Evolutionary conservation across 2,329 filamentous ascomycete genomes (phyloP), one percentile per base, ranked within the genome.

Genomic region (Aspergillus eucalypticola): DNA sequence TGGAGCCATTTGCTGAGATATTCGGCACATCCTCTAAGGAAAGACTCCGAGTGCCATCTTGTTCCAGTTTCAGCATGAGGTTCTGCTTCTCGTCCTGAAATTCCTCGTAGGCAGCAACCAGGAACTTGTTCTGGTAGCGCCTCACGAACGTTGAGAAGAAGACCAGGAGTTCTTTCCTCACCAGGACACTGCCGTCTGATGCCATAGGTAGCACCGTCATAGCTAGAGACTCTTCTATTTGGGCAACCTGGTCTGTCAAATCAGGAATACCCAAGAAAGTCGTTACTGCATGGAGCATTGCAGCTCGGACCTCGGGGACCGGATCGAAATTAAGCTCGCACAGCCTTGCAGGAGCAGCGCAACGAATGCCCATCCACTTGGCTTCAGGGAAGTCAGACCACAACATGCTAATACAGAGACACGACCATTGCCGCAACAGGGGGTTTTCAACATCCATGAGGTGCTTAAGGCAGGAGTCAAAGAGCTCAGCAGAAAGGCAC

Each of bases 211-310:
- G 83, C 44, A 98, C 86, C 11, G 92, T 91, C 80, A 91, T 90
- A 3, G 95, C 92, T 66, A 99, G 88, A 0, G 88, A 90, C 75
- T 97, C 93, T 74, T 99, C 95, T 60, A 95, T 92, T 62, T 91
- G 88, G 8, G 90, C 91, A 50, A 96, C 91, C 75, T 96, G 92
- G 64, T 96, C 89, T 0, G 93, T 97, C 66, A 96, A 79, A 71
- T 97, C 93, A 0, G 92, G 91, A 56, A 98, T 97, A 25, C 94
- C 94, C 21, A 99, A 80, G 78, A 99, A 97, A 4, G 90, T 95
- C 0, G 92, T 96, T 79, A 98, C 86, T 29, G 95, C 94, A 74
- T 97, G 91, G 27, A 97, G 82, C 86, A 96, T 96, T 8, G 95
- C 91, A 2, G 94, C 91, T 65, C 95, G 87, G 23, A 99, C 95